phyloP scores from a whole-genome alignment of 2,329 filamentous ascomycete genomes.

The Sarocladium brachiariae region DNA sequence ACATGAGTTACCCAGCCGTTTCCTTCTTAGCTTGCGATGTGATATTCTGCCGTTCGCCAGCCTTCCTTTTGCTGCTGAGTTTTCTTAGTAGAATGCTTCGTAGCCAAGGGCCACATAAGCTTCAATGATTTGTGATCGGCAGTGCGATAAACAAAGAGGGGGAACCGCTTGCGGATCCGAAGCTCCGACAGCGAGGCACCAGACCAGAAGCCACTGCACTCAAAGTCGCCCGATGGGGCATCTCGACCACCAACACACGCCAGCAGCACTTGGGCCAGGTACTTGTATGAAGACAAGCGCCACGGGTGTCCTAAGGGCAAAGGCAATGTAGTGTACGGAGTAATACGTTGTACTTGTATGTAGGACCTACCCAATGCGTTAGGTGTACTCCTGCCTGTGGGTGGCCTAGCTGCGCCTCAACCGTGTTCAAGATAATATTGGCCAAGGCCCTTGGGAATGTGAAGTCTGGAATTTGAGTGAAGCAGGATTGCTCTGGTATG shows the following conservation, averaged over 20 bases:
- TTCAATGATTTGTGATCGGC: neutral
- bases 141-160: neutral
- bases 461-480: neutral
- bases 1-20: neutral
- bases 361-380: neutral
- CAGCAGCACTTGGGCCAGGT: too few relatives aligned
- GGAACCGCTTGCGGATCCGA: neutral
- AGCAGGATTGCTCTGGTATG: neutral
- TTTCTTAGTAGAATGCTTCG: too few relatives aligned
- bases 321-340: too few relatives aligned
- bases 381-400: neutral
- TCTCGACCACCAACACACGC: neutral
- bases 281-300: too few relatives aligned
- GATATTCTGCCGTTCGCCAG: neutral
- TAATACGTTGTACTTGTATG: too few relatives aligned
- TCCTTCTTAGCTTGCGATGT: neutral
- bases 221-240: neutral
- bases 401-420: neutral
- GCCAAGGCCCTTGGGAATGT: conserved; percentile 3
- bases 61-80: neutral
- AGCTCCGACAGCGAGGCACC: conserved; percentile 5
- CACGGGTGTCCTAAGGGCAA: neutral
- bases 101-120: neutral
- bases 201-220: neutral
- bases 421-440: neutral